Conservation (phyloP, 2,329 filamentous ascomycete species). For the Alternaria rosae region DNA sequence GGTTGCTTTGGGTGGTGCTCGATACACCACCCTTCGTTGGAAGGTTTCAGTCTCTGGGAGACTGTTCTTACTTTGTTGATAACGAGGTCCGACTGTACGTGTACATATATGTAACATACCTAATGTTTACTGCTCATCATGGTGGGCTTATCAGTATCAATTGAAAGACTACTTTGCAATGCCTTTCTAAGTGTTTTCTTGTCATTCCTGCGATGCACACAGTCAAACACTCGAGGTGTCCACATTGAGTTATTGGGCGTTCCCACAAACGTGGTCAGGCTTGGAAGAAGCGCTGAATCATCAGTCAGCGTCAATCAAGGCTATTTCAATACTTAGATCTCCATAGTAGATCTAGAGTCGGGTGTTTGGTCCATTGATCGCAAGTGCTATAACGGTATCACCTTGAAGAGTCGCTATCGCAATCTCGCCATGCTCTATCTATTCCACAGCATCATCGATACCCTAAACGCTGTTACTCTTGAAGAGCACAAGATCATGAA, state of each 20-base stretch:
- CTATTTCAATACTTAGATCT: background rate
- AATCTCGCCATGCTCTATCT: background rate
- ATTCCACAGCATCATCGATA: background rate
- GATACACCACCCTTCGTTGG: slow-evolving; percentile 22
- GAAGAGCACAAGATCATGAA: background rate
- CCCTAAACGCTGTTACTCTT: background rate
- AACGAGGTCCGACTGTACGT: slow-evolving; percentile 32
- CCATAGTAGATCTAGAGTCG: background rate
- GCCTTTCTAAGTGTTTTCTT: background rate
- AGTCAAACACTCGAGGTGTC: background rate
- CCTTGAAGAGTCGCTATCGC: background rate
- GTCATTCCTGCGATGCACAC: background rate
- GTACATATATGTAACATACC: slow-evolving; percentile 22
- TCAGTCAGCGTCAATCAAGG: background rate
- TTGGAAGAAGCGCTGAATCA: background rate
- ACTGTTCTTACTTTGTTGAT: slow-evolving; percentile 10
- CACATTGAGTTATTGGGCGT: background rate
- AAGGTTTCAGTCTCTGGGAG: slow-evolving; percentile 17
- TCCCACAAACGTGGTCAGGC: background rate
- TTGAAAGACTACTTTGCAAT: background rate
- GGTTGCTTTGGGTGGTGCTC: slow-evolving; percentile 2
- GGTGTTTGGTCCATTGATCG: background rate
- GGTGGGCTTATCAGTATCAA: slow-evolving; percentile 4
- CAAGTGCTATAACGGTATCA: background rate
- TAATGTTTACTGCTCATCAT: slow-evolving; percentile 23